Evolutionary conservation across 108 stramenopile genomes (phyloP), one percentile per base, ranked within the genome.

Genomic region (Conticribra guillardii): DNA sequence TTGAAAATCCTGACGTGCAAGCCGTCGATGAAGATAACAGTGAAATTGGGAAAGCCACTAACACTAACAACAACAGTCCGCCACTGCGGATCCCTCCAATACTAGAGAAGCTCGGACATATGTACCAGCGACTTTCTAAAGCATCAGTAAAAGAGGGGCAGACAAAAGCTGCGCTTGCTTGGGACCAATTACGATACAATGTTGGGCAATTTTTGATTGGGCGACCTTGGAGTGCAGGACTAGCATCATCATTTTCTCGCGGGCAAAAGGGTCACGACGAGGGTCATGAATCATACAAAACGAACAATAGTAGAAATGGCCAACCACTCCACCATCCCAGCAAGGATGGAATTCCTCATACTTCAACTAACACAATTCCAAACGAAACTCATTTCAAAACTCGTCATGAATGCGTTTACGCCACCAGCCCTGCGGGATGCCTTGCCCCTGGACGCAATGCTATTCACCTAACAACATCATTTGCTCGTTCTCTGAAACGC

Each of bases 381-480:
- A 67, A 79, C 29, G 31, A 71, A 7, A 17, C 23, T 23, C 41
- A 61, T 23, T 29, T 22, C 5, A 51, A 34, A 45, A 14, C 31
- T n/a, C 58, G 56, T 52, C 44, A 64, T 37, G 83, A 85, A 57
- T 90, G 89, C 65, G 71, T 87, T 14, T 90, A 70, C 67, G 71
- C 85, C 14, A 90, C 89, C 4, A 79, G 84, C 41, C 70, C 76
- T 21, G 70, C 66, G 30, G 89, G 89, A 17, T 90, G 89, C 44
- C 57, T 73, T 48, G 66, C 85, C 7, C 56, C 86, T 22, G 86
- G 66, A 14, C 71, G 89, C 11, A 65, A 71, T 57, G 70, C 73
- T 0, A 60, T 81, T 17, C 65, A 82, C 59, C 67, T 88, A 8
- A 60, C 83, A 23, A 71, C 68, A 21, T 73, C 74, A 45, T 32